A percentile compares a stretch with the other conserved stretches of the same genome.
phyloP scores from a whole-genome alignment of 1,139 yeast species.

The Scheffersomyces parashehatae region DNA sequence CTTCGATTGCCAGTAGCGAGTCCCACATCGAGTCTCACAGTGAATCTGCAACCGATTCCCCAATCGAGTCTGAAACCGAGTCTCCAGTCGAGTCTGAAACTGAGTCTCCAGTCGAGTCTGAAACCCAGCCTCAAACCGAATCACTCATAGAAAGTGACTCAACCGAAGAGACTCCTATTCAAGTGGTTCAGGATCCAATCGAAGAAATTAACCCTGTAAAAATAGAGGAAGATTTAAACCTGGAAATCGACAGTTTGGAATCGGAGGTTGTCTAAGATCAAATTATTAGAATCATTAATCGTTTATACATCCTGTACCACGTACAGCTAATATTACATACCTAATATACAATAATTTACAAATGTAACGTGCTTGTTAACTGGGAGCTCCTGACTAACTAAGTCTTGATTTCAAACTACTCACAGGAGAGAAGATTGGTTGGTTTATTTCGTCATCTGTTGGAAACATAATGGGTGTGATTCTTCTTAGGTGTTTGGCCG shows the following conservation, averaged over 20 bases:
- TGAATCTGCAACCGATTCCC: too few relatives aligned
- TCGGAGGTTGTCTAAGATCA: too few relatives aligned
- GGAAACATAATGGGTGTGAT: constrained; percentile 46
- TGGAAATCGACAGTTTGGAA: constrained; percentile 1
- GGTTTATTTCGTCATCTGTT: constrained; percentile 25
- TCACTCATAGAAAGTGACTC: too few relatives aligned
- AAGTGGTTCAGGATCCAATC: too few relatives aligned
- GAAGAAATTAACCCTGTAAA: constrained; percentile 1
- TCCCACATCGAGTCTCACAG: too few relatives aligned
- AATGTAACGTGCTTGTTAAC: background rate
- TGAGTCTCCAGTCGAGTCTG: background rate
- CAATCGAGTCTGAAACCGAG: too few relatives aligned
- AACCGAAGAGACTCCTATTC: too few relatives aligned
- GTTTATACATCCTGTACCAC: too few relatives aligned
- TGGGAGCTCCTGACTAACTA: background rate
- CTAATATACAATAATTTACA: constrained; percentile 1
- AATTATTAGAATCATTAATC: too few relatives aligned
- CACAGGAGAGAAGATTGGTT: constrained; percentile 37
- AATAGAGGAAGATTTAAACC: constrained; percentile 1
- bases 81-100: background rate
- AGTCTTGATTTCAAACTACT: constrained; percentile 27
- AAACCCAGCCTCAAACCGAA: too few relatives aligned
- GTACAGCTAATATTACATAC: background rate
- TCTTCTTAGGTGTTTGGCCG: constrained; percentile 37
- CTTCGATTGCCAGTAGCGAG: too few relatives aligned